Evolutionary conservation across 306 rosid species (phyloP).

Genomic region (Sindora glabra): DNA sequence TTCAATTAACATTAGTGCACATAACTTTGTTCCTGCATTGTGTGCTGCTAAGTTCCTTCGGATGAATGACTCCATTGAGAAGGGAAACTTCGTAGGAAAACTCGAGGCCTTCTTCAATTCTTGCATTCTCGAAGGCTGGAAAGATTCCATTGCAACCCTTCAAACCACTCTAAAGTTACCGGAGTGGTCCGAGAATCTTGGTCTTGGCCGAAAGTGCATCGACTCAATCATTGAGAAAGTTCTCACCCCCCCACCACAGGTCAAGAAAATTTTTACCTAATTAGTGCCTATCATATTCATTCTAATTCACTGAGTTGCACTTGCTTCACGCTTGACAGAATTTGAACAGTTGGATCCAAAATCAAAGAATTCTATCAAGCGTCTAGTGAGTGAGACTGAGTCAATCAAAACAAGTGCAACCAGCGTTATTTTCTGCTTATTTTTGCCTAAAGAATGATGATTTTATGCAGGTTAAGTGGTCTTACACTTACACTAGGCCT

Average conservation of each 20-base stretch:
- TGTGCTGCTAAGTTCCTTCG: slow-evolving; percentile 81
- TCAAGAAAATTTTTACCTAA: slow-evolving; percentile 3
- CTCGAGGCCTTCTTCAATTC: slow-evolving; percentile 84
- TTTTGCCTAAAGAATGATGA: slow-evolving; percentile 13
- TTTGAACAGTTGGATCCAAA: too few relatives aligned
- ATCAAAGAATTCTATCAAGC: too few relatives aligned
- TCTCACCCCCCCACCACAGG: slow-evolving; percentile 76
- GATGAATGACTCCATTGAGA: slow-evolving; percentile 65
- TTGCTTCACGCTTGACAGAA: too few relatives aligned
- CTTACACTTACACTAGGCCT: slow-evolving; percentile 93
- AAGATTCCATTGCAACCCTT: slow-evolving; percentile 67
- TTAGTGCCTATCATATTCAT: neutral
- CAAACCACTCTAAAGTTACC: slow-evolving; percentile 58
- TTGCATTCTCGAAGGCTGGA: slow-evolving; percentile 91
- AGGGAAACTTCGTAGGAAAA: slow-evolving; percentile 68
- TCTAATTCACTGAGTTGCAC: too few relatives aligned
- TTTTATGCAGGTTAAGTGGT: slow-evolving; percentile 73
- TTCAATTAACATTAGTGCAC: slow-evolving; percentile 76
- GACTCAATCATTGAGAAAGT: slow-evolving; percentile 81
- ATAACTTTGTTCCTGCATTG: slow-evolving; percentile 61
- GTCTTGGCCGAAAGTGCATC: slow-evolving; percentile 74
- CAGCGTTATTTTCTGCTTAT: neutral
- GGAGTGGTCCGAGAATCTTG: slow-evolving; percentile 83
- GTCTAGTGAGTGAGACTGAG: too few relatives aligned
- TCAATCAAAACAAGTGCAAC: too few relatives aligned